phyloP scores from a whole-genome alignment of 768 basidiomycete genomes.

The Tylopilus sp. region DNA sequence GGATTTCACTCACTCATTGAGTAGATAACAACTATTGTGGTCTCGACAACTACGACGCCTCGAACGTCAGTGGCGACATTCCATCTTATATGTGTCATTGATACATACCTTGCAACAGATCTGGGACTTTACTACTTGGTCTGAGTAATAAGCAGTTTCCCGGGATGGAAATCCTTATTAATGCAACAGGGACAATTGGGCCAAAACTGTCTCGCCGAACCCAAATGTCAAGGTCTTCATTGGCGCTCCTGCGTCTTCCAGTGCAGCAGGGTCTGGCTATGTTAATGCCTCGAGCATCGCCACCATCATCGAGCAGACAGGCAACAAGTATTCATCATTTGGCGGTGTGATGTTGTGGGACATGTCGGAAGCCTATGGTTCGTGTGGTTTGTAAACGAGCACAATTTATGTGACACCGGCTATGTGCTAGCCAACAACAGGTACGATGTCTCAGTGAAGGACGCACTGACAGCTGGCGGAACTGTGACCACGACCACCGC shows the following conservation, averaged over 20 bases:
- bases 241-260: constrained; percentile 43
- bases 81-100: background rate
- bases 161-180: background rate
- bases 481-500: background rate
- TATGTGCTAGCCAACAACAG: constrained; percentile 45
- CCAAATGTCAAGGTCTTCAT: constrained; percentile 46
- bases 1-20: background rate
- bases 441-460: constrained; percentile 60
- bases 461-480: constrained; percentile 40
- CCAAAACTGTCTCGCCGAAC: constrained; percentile 42
- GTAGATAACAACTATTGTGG: constrained; percentile 50
- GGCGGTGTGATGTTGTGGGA: constrained; percentile 47
- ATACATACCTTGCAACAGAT: constrained; percentile 33
- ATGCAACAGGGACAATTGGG: constrained; percentile 45
- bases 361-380: constrained; percentile 45
- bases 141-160: background rate
- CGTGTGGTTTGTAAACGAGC: background rate
- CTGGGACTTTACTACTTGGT: constrained; percentile 45
- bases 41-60: constrained; percentile 42
- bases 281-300: constrained; percentile 34
- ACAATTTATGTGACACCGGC: background rate
- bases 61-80: constrained; percentile 29
- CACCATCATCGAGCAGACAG: constrained; percentile 33
- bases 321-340: constrained; percentile 40
- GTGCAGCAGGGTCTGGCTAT: constrained; percentile 46